Conservation (phyloP, 2,329 filamentous ascomycete species). For the Penicillium verrucosum region DNA sequence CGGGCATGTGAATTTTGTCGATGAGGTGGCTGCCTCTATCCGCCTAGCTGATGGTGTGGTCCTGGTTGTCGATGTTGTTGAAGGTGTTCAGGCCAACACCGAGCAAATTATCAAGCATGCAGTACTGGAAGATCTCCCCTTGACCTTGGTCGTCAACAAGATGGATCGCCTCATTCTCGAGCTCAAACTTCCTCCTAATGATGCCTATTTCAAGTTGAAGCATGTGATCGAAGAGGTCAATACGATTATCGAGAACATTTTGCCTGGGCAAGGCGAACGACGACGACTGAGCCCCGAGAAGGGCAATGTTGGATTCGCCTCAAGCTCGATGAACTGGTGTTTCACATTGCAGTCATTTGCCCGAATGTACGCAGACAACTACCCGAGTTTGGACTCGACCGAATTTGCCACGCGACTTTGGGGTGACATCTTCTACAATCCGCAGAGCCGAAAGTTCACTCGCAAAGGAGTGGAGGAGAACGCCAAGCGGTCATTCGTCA, state of each 20-base stretch:
- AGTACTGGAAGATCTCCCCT: slow-evolving; percentile 79
- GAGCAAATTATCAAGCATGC: slow-evolving; percentile 97
- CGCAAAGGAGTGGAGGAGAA: slow-evolving; percentile 78
- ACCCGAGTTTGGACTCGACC: slow-evolving; percentile 72
- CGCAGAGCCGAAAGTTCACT: slow-evolving; percentile 83
- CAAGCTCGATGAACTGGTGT: slow-evolving; percentile 91
- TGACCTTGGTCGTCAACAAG: slow-evolving; percentile 94
- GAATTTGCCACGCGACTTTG: slow-evolving; percentile 85
- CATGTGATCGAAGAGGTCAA: slow-evolving; percentile 99
- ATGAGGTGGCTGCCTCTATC: slow-evolving; percentile 87
- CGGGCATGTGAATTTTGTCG: slow-evolving; percentile 96
- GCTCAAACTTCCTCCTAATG: slow-evolving; percentile 85
- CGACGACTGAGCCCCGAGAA: slow-evolving; percentile 88
- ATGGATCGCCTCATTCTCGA: slow-evolving; percentile 94
- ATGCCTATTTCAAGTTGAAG: slow-evolving; percentile 98
- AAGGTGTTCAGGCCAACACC: slow-evolving; percentile 97
- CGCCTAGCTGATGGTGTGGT: slow-evolving; percentile 89
- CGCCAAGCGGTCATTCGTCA: slow-evolving; percentile 82
- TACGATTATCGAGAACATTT: slow-evolving; percentile 82
- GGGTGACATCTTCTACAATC: slow-evolving; percentile 97
- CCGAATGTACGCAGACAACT: slow-evolving; percentile 91
- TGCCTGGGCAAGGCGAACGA: slow-evolving; percentile 75
- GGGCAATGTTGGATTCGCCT: slow-evolving; percentile 96
- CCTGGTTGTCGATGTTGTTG: slow-evolving; percentile 90
- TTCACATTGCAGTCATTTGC: slow-evolving; percentile 93